Conservation (phyloP, 2,329 filamentous ascomycete species). For the Neocatenulostroma microsporum region DNA sequence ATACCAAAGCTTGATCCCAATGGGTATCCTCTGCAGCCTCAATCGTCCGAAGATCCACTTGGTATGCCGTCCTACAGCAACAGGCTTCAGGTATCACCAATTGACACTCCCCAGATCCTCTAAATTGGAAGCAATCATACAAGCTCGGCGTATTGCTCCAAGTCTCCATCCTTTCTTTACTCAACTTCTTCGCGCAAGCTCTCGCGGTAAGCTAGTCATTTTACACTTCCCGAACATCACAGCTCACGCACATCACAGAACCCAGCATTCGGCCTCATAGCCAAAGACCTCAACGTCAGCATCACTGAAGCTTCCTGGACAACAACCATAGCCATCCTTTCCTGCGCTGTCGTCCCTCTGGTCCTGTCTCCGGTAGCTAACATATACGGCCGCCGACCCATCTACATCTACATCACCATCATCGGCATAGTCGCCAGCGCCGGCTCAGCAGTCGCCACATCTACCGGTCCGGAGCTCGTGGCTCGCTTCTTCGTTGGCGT, state of each 20-base stretch:
- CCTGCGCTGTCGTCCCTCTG: constrained; percentile 7
- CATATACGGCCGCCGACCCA: constrained; percentile 10
- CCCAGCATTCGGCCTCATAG: constrained; percentile 10
- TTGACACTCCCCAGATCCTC: too few species aligned
- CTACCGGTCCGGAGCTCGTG: constrained; percentile 10
- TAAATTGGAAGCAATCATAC: constrained; percentile 3
- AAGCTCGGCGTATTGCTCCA: constrained; percentile 5
- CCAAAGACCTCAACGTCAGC: constrained; percentile 8
- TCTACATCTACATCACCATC: constrained; percentile 10
- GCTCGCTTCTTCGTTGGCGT: constrained; percentile 10
- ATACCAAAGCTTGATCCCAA: too few species aligned
- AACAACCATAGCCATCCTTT: constrained; percentile 10
- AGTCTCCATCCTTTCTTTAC: constrained; percentile 5
- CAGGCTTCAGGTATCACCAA: too few species aligned
- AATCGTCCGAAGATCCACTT: too few species aligned
- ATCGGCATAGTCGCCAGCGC: constrained; percentile 4
- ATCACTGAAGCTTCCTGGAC: constrained; percentile 9
- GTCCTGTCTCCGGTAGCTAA: constrained; percentile 12
- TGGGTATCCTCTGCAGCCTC: too few species aligned
- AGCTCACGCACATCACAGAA: too few species aligned
- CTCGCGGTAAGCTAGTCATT: too few species aligned
- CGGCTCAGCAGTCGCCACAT: constrained; percentile 7
- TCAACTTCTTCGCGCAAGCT: too few species aligned
- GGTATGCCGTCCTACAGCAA: too few species aligned
- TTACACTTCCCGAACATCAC: too few species aligned